Conservation (phyloP, 2,329 filamentous ascomycete species). For the Ceratocystis cubensis region DNA sequence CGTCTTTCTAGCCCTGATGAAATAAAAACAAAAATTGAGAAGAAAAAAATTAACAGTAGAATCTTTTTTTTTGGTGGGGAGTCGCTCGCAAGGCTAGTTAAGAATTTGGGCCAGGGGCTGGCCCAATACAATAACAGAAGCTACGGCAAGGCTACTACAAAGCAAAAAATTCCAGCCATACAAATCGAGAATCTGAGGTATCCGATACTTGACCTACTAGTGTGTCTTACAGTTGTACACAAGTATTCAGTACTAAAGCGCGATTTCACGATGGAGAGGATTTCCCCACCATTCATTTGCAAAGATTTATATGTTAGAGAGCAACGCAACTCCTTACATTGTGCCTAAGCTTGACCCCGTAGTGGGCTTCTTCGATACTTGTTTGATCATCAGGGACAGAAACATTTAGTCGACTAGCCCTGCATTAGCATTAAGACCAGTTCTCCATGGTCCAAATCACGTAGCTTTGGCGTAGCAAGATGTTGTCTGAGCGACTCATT, state of each 20-base stretch:
- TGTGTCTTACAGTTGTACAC: no score
- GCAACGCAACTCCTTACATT: no score
- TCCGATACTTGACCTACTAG: neutral
- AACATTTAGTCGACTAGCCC: neutral
- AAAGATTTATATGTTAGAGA: no score
- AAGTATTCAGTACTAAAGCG: no score
- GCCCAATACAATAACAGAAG: neutral
- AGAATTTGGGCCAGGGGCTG: neutral
- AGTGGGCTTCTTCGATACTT: neutral
- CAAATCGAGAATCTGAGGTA: neutral
- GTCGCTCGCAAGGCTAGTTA: neutral
- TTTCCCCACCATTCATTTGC: no score
- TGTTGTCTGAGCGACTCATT: neutral
- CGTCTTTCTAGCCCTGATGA: neutral
- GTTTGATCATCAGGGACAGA: conserved; percentile 9
- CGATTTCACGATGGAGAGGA: no score
- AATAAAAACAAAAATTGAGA: neutral
- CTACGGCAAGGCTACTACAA: neutral
- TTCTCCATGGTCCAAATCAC: no score
- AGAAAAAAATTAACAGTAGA: neutral
- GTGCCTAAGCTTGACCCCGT: no score
- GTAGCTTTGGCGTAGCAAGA: neutral
- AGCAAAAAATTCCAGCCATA: neutral
- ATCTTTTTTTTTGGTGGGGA: neutral
- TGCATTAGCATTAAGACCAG: conserved; percentile 11